phyloP scores from a whole-genome alignment of 495 filamentous ascomycete species.

The Friedmanniomyces endolithicus region DNA sequence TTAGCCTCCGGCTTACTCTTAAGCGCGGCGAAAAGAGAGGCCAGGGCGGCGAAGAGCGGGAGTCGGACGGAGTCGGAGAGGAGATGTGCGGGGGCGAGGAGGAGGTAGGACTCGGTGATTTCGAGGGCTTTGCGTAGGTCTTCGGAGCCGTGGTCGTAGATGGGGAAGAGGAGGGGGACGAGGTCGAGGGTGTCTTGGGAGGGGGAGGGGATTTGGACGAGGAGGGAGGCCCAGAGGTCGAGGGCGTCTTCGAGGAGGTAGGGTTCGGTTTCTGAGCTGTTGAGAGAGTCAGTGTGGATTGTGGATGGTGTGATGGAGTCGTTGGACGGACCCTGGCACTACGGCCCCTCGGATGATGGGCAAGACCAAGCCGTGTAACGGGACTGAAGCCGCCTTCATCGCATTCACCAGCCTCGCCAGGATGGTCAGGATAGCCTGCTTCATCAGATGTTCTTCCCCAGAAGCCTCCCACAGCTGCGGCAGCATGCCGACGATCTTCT shows the following conservation, averaged over 20 bases:
- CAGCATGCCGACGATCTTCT: slow-evolving; percentile 66
- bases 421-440: slow-evolving; percentile 79
- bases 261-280: slow-evolving; percentile 54
- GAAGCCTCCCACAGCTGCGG: slow-evolving; percentile 73
- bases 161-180: slow-evolving; percentile 52
- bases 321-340: slow-evolving; percentile 49
- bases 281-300: too few species aligned
- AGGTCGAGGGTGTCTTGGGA: slow-evolving; percentile 55
- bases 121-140: slow-evolving; percentile 56
- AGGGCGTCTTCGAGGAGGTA: slow-evolving; percentile 87
- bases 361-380: slow-evolving; percentile 60
- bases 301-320: too few species aligned
- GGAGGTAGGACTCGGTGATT: slow-evolving; percentile 66
- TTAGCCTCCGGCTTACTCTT: slow-evolving; percentile 47
- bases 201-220: slow-evolving; percentile 56
- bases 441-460: slow-evolving; percentile 73
- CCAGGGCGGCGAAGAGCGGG: slow-evolving; percentile 45
- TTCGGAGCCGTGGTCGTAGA: slow-evolving; percentile 58
- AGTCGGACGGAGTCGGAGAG: slow-evolving; percentile 52
- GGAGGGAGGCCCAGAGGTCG: slow-evolving; percentile 71
- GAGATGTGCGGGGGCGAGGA: slow-evolving; percentile 63
- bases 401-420: slow-evolving; percentile 65
- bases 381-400: slow-evolving; percentile 58
- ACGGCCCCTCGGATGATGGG: slow-evolving; percentile 69
- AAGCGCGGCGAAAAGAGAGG: slow-evolving; percentile 44